phyloP scores from a whole-genome alignment of 2,329 filamentous ascomycete genomes.

The Proliferodiscus dingleyae region DNA sequence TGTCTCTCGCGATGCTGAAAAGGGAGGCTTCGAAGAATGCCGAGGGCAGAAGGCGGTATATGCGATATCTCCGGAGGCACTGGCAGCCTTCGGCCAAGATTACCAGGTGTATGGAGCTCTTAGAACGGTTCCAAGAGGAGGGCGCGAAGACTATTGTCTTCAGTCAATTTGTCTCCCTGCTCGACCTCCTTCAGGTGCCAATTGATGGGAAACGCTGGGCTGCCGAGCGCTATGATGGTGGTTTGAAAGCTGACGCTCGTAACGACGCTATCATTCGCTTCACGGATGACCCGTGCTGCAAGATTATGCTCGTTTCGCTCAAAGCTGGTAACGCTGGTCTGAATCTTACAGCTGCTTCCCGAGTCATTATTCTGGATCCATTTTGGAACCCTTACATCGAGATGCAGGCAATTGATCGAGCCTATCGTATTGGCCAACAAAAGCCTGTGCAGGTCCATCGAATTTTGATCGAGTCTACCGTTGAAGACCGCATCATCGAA shows the following conservation, averaged over 20 bases:
- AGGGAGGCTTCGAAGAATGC: conserved; percentile 60
- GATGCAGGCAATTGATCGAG: conserved; percentile 85
- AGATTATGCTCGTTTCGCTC: conserved; percentile 71
- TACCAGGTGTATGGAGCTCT: conserved; percentile 60
- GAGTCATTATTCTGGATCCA: conserved; percentile 86
- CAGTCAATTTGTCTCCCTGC: conserved; percentile 73
- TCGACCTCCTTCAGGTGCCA: conserved; percentile 72
- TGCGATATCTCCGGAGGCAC: conserved; percentile 67
- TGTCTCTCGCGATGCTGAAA: conserved; percentile 61
- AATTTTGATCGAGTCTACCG: conserved; percentile 69
- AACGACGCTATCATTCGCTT: conserved; percentile 65
- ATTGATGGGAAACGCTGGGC: conserved; percentile 49
- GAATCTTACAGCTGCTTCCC: conserved; percentile 76
- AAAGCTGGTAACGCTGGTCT: conserved; percentile 82
- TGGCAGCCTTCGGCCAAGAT: conserved; percentile 76
- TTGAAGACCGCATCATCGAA: conserved; percentile 80
- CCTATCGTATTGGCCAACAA: conserved; percentile 80
- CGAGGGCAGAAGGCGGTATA: conserved; percentile 60
- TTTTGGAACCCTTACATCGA: conserved; percentile 96
- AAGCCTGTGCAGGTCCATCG: conserved; percentile 73
- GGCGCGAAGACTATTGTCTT: conserved; percentile 78
- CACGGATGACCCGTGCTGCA: conserved; percentile 50
- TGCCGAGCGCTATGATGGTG: conserved; percentile 68
- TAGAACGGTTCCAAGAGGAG: conserved; percentile 39
- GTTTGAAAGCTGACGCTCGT: conserved; percentile 62